Evolutionary conservation across 2,329 filamentous ascomycete genomes (phyloP).

Genomic region (Neofusicoccum laricinum): DNA sequence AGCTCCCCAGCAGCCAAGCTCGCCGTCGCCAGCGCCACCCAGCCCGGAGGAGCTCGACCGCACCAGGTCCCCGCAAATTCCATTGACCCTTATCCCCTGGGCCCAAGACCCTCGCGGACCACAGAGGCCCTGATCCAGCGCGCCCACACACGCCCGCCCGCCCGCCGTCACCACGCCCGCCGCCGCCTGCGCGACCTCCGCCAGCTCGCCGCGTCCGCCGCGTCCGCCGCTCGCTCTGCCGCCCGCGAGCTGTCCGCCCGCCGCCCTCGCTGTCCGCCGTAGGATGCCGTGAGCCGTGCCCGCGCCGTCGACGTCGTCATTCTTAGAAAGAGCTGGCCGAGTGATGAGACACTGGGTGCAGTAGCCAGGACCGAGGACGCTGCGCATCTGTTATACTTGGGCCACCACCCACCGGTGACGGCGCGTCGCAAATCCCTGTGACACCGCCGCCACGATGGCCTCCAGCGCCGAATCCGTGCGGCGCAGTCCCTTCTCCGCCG

Average conservation of each 20-base stretch:
- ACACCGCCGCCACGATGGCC: conserved; percentile 34
- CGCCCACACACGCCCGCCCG: neutral
- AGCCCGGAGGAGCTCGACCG: conserved; percentile 3
- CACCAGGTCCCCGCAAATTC: conserved; percentile 9
- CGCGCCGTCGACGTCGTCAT: neutral
- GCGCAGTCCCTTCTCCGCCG: conserved; percentile 47
- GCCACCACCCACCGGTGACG: neutral
- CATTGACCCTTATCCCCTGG: conserved; percentile 17
- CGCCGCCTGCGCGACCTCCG: neutral
- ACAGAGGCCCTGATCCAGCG: neutral
- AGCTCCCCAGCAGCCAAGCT: neutral
- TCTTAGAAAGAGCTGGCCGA: conserved; percentile 11
- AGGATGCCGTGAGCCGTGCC: conserved; percentile 14
- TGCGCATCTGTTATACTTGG: neutral
- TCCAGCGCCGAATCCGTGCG: conserved; percentile 43
- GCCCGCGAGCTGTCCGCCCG: neutral
- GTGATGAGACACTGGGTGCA: conserved; percentile 1
- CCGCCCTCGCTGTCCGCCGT: neutral
- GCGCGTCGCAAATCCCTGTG: conserved; percentile 8
- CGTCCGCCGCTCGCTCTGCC: neutral
- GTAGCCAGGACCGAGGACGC: neutral
- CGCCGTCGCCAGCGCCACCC: neutral
- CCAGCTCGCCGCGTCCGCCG: neutral
- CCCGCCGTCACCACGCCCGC: neutral
- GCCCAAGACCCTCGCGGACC: neutral